A percentile compares a stretch with the other conserved stretches of the same genome.
These are phyloP conservation scores for Colletotrichum sp. DNA, from an alignment of 2,329 filamentous ascomycete species.

Conservation along the genomic window DNA sequence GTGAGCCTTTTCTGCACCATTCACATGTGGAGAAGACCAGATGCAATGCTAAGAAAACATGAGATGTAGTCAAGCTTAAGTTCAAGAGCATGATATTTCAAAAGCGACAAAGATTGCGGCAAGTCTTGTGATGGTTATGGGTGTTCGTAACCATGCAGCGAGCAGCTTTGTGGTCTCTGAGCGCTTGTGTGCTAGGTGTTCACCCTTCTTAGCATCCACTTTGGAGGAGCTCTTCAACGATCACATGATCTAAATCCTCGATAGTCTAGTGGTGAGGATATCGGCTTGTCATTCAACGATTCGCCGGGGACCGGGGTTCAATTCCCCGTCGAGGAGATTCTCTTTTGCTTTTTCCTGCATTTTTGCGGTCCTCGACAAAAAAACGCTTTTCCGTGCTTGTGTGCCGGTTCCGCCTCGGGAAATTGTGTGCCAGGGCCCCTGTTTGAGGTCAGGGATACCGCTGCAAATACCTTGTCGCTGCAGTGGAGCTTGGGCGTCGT, in stretches of 20 bases:
- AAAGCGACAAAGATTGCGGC: background rate
- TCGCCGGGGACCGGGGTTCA: slow-evolving; percentile 21
- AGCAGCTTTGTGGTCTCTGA: background rate
- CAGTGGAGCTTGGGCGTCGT: background rate
- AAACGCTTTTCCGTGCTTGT: background rate
- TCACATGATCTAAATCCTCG: background rate
- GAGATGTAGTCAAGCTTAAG: accelerated
- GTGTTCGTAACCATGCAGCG: accelerated
- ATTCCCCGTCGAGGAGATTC: slow-evolving; percentile 15
- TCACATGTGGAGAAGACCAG: background rate
- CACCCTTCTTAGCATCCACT: background rate
- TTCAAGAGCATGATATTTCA: background rate
- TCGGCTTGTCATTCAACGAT: slow-evolving; percentile 5
- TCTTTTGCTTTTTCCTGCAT: background rate
- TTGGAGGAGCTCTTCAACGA: background rate
- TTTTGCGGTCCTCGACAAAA: background rate
- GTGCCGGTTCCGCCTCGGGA: background rate
- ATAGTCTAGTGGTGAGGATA: slow-evolving; percentile 22
- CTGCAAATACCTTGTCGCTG: background rate
- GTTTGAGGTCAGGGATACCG: background rate
- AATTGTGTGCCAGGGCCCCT: background rate
- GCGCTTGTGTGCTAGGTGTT: accelerated
- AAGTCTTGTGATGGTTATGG: background rate
- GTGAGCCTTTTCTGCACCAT: background rate
- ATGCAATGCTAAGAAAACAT: background rate